These are phyloP conservation scores for Phaseolus coccineus DNA, from an alignment of 331 rosid genomes.

Conservation along the genomic window DNA sequence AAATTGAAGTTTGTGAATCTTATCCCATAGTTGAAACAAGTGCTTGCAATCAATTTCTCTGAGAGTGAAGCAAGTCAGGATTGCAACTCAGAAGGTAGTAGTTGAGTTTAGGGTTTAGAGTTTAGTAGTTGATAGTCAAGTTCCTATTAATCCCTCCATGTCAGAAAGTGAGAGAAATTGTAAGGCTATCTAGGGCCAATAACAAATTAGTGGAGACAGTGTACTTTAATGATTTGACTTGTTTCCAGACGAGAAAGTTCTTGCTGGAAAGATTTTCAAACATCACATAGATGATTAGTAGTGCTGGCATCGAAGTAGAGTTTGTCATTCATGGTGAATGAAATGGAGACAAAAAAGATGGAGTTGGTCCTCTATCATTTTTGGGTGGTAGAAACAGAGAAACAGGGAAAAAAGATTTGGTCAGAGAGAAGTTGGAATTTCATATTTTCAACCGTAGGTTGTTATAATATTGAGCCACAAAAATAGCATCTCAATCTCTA, in stretches of 20 bases:
- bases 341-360: neutral
- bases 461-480: neutral
- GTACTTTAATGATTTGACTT: neutral
- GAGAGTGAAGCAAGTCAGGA: neutral
- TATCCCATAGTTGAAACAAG: neutral
- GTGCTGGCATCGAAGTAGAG: neutral
- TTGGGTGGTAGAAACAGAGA: neutral
- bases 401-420: neutral
- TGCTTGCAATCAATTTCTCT: neutral
- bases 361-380: neutral
- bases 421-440: neutral
- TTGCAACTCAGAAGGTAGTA: neutral
- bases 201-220: neutral
- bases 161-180: neutral
- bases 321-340: neutral
- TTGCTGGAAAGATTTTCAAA: neutral
- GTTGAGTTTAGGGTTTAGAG: too few species aligned
- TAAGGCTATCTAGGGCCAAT: neutral
- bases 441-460: neutral
- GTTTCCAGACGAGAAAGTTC: neutral
- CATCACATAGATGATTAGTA: neutral
- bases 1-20: neutral
- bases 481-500: neutral
- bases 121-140: neutral
- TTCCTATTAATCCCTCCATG: neutral